Evolutionary conservation across 106 monocot species (phyloP).

Genomic region (Gastrodia elata): DNA sequence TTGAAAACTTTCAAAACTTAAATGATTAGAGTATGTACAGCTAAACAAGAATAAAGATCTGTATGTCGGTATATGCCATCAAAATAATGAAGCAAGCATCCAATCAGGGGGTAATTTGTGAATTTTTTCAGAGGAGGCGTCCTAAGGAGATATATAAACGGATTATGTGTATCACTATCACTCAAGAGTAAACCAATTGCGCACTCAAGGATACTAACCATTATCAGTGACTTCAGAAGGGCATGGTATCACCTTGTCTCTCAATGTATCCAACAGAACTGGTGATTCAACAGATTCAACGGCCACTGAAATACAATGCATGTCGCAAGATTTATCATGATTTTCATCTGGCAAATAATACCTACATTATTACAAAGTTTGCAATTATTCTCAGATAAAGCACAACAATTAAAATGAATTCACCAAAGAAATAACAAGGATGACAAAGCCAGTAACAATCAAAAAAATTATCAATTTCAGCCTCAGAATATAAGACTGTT

Average conservation of each 20-base stretch:
- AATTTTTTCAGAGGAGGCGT: not conserved
- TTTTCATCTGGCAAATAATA: constrained; percentile 14
- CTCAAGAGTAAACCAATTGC: not conserved
- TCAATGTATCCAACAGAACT: constrained; percentile 35
- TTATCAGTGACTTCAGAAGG: constrained; percentile 49
- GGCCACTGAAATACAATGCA: constrained; percentile 29
- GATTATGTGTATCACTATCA: not conserved
- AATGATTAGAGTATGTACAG: not conserved
- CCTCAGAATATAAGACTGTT: no score
- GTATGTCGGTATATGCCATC: not conserved
- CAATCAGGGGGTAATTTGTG: not conserved
- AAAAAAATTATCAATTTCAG: no score
- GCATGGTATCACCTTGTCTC: constrained; percentile 34
- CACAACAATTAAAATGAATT: not conserved
- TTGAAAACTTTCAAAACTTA: not conserved
- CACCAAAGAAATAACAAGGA: not conserved
- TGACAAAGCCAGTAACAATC: no score
- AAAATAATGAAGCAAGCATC: not conserved
- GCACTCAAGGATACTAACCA: constrained; percentile 27
- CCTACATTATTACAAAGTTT: constrained; percentile 19
- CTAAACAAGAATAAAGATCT: not conserved
- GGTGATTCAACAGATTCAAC: constrained; percentile 16
- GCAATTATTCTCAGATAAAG: not conserved
- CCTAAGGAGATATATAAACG: not conserved
- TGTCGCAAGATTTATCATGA: constrained; percentile 13